Conservation (phyloP, 1,284 basidiomycete species). For the Puccinia coronata region DNA sequence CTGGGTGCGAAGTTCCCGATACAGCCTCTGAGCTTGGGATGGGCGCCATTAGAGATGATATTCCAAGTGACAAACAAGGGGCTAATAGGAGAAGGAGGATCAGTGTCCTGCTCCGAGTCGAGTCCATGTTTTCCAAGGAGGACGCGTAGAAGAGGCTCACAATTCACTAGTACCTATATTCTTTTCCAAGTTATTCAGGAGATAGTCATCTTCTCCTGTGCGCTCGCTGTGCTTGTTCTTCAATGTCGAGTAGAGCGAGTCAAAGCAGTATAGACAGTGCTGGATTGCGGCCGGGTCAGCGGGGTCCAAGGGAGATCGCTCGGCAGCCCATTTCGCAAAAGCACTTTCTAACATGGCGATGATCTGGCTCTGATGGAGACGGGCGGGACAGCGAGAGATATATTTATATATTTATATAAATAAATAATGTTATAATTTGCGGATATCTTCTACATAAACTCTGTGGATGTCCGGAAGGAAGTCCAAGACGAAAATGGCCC, state of each 20-base stretch:
- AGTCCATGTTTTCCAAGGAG: neutral
- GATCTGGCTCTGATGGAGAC: too few species aligned
- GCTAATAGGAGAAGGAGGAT: conserved; percentile 62
- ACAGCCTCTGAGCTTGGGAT: conserved; percentile 78
- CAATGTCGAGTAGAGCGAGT: conserved; percentile 72
- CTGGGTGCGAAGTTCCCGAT: conserved; percentile 89
- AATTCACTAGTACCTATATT: conserved; percentile 33
- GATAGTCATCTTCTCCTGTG: neutral
- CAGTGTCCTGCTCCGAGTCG: conserved; percentile 2
- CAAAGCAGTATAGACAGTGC: conserved; percentile 77
- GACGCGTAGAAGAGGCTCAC: neutral
- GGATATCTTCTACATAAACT: too few species aligned
- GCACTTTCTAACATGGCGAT: conserved; percentile 27
- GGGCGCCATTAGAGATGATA: conserved; percentile 62
- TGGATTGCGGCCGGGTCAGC: conserved; percentile 54
- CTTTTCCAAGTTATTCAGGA: conserved; percentile 16
- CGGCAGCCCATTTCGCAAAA: conserved; percentile 4
- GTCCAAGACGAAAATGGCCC: too few species aligned
- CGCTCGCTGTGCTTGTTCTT: neutral
- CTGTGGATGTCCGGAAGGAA: too few species aligned
- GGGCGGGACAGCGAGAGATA: too few species aligned
- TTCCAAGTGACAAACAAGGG: conserved; percentile 98
- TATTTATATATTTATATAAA: too few species aligned
- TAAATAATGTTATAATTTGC: too few species aligned
- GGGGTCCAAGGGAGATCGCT: conserved; percentile 28